Evolutionary conservation across 2,329 filamentous ascomycete species (phyloP).

Genomic region (Amauroascus verrucosus): DNA sequence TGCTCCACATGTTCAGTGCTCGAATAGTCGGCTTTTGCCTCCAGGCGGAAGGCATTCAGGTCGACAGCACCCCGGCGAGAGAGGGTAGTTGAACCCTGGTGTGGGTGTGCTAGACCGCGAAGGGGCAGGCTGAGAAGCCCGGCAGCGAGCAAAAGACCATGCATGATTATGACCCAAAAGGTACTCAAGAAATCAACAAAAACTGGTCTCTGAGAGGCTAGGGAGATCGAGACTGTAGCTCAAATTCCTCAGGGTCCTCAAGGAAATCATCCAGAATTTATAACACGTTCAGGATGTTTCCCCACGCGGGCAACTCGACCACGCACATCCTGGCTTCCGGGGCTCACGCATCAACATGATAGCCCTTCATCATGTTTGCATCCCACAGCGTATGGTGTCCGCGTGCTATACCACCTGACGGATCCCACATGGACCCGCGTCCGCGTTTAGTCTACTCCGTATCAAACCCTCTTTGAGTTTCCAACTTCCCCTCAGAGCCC

Average conservation of each 20-base stretch:
- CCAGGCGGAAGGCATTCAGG: slow-evolving; percentile 13
- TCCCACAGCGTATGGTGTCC: not conserved
- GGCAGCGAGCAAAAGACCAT: slow-evolving; percentile 15
- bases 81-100: slow-evolving; percentile 4
- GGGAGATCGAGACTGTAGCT: not conserved
- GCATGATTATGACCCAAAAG: slow-evolving; percentile 11
- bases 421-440: not conserved
- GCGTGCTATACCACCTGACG: slow-evolving; percentile 2
- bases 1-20: slow-evolving; percentile 4
- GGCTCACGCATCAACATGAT: not conserved
- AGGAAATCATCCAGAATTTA: slow-evolving; percentile 7
- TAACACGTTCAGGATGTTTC: not conserved
- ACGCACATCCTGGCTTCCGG: not conserved
- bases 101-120: slow-evolving; percentile 10
- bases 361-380: not conserved
- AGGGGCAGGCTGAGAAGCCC: slow-evolving; percentile 12
- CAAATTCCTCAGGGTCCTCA: not conserved
- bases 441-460: slow-evolving; percentile 3
- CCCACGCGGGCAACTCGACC: not conserved
- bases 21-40: slow-evolving; percentile 6
- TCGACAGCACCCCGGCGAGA: slow-evolving; percentile 12
- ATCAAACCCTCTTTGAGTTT: not conserved
- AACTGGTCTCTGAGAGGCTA: slow-evolving; percentile 1
- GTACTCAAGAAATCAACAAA: slow-evolving; percentile 5
- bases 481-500: not conserved